Evolutionary conservation across 768 basidiomycete species (phyloP).

Genomic region (Mycena sanguinolenta): DNA sequence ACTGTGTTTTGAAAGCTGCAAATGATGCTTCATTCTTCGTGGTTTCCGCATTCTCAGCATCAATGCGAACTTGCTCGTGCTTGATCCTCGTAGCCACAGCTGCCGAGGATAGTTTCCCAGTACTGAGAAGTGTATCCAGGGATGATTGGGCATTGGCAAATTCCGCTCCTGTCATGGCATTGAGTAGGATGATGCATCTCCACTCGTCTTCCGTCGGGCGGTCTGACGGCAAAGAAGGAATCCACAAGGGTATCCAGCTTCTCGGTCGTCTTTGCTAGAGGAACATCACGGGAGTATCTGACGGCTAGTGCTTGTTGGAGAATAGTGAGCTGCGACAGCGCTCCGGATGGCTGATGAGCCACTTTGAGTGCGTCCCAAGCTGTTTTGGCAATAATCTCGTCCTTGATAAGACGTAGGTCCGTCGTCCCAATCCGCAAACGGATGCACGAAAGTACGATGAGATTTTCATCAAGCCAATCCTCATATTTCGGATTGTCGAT

Average conservation of each 20-base stretch:
- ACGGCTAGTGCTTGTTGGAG: slow-evolving; percentile 12
- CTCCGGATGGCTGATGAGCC: slow-evolving; percentile 12
- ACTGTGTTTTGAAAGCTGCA: too few relatives aligned
- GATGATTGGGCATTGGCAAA: too few relatives aligned
- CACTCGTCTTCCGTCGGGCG: slow-evolving; percentile 19
- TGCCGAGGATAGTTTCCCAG: too few relatives aligned
- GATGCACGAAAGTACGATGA: too few relatives aligned
- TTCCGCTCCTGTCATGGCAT: too few relatives aligned
- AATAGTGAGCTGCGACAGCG: slow-evolving; percentile 14
- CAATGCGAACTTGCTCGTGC: slow-evolving; percentile 19
- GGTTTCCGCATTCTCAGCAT: slow-evolving; percentile 7
- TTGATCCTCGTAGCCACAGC: slow-evolving; percentile 16
- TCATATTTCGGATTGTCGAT: too few relatives aligned
- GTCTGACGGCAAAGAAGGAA: slow-evolving; percentile 14
- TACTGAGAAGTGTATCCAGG: too few relatives aligned
- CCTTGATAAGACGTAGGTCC: slow-evolving; percentile 13
- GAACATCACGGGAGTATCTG: too few relatives aligned
- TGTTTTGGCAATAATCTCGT: background rate
- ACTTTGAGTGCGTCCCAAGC: too few relatives aligned
- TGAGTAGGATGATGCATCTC: background rate
- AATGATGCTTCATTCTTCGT: background rate
- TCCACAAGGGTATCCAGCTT: background rate
- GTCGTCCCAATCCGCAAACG: background rate
- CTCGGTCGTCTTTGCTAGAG: too few relatives aligned
- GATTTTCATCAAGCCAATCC: too few relatives aligned